Evolutionary conservation across 768 basidiomycete species (phyloP), one percentile per base, ranked within the genome.

Genomic region (Hygrocybe punicea): DNA sequence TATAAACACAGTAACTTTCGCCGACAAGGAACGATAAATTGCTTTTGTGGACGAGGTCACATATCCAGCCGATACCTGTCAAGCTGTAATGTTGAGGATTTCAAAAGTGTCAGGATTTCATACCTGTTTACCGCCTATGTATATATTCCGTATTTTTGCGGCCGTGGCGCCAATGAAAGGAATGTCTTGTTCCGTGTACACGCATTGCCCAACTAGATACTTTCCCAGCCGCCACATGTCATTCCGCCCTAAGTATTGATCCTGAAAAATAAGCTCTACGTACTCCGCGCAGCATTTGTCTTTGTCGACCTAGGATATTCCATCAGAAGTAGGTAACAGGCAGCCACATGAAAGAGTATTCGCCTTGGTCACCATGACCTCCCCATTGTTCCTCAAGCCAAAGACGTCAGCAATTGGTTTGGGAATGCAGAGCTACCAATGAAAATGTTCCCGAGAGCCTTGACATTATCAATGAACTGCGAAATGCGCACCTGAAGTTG

Each of bases 141-240:
- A 91, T 50, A 98, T 87, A 13, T 73, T 80, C 57, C 89, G 84
- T 39, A 98, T 87, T 62, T 87, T 93, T 6, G 92, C 93, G 23
- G 83, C 84, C 46, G 89, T 85, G 9, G 86, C 81, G 3, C 91
- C 92, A 35, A 94, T 84, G 67, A 97, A 93, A 2, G 83, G 80
- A 23, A 98, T 80, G 52, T 93, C 91, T 69, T 98, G 91, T 57
- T 89, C 85, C 1, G 83, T 80, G 66, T 93, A 88, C 19, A 97
- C 76, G 65, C 91, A 94, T 63, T 86, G 85, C 8, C 85, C 87
- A 24, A 86, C 85, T 14, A 98, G 78, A 51, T 86, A 80, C 67
- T 89, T 85, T n/a, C 85, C 86, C 7, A 98, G 78, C 48, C 93
- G 79, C 93, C 95, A 98, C 93, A 97, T 96, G 62, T 98, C 97